A percentile compares a stretch with the other conserved stretches of the same genome.
Evolutionary conservation across 192 early-diverging fungal genomes (phyloP).

Genomic region (Lunasporangiospora selenospora): DNA sequence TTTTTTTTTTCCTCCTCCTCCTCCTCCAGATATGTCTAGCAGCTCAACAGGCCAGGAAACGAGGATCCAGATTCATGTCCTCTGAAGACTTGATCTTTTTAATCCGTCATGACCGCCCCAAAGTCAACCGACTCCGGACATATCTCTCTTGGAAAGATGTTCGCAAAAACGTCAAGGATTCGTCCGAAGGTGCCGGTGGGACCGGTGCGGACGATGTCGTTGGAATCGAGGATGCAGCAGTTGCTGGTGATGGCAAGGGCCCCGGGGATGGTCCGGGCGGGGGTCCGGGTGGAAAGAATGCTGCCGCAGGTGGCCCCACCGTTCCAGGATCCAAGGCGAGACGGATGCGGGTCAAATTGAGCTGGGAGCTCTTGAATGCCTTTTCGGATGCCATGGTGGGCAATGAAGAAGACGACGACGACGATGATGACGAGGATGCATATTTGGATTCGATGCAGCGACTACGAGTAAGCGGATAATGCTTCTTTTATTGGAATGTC

Average conservation of each 20-base stretch:
- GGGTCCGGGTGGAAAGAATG: conserved; percentile 33
- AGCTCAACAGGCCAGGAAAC: conserved; percentile 83
- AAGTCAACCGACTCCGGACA: conserved; percentile 88
- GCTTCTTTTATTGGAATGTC: background rate
- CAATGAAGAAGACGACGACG: conserved; percentile 80
- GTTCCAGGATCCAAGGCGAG: conserved; percentile 56
- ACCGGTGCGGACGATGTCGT: conserved; percentile 56
- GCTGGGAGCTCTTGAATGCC: conserved; percentile 89
- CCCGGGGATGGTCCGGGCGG: conserved; percentile 14
- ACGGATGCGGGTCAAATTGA: conserved; percentile 77
- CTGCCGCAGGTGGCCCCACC: conserved; percentile 10
- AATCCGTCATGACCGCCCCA: conserved; percentile 93
- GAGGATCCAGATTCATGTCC: conserved; percentile 79
- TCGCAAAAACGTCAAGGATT: conserved; percentile 89
- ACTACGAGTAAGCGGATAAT: conserved; percentile 57
- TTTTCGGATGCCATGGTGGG: conserved; percentile 82
- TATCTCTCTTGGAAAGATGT: conserved; percentile 98
- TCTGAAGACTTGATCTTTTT: conserved; percentile 97
- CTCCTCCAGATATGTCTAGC: conserved; percentile 76
- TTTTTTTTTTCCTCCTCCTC: background rate
- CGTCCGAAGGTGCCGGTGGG: conserved; percentile 56
- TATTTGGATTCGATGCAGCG: conserved; percentile 90
- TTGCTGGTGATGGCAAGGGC: conserved; percentile 60
- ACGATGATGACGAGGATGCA: conserved; percentile 90
- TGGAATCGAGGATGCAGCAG: conserved; percentile 61